Percentiles rank a stretch among this genome's conserved stretches.
Evolutionary conservation across 805 yeast species (phyloP).

Genomic region (Lachancea quebecensis): DNA sequence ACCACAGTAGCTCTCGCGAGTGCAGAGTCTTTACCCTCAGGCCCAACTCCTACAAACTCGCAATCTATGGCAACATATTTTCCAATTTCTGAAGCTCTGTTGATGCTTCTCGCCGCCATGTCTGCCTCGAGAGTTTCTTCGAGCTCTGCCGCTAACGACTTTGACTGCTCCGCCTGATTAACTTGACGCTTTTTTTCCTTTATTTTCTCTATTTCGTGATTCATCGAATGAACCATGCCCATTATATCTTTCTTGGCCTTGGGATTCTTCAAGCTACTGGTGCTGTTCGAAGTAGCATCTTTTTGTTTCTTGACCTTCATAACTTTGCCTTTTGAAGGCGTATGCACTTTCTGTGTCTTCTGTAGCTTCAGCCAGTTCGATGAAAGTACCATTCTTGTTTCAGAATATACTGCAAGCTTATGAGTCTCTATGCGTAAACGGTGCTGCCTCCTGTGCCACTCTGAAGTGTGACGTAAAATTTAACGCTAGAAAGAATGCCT

Average conservation of each 20-base stretch:
- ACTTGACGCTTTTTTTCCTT: constrained; percentile 12
- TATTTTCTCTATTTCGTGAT: constrained; percentile 21
- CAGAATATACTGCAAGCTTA: too few relatives aligned
- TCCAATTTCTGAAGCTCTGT: constrained; percentile 46
- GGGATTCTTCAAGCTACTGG: neutral
- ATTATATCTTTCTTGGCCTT: constrained; percentile 17
- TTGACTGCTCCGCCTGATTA: constrained; percentile 9
- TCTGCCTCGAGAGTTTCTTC: constrained; percentile 1
- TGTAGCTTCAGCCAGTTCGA: constrained; percentile 30
- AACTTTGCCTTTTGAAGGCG: neutral
- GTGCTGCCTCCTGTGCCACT: too few relatives aligned
- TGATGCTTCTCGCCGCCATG: constrained; percentile 2
- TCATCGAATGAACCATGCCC: constrained; percentile 30
- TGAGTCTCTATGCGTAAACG: too few relatives aligned
- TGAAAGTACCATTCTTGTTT: constrained; percentile 27
- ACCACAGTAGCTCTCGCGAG: constrained; percentile 85
- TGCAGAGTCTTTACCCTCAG: constrained; percentile 59
- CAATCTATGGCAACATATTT: constrained; percentile 81
- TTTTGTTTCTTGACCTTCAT: neutral
- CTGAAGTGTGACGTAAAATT: too few relatives aligned
- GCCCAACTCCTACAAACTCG: constrained; percentile 90
- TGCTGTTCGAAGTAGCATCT: neutral
- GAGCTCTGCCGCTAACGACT: constrained; percentile 3
- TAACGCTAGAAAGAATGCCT: too few relatives aligned
- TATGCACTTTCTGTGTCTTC: neutral